Conservation (phyloP, 768 basidiomycete species). For the Tricholoma sp. region DNA sequence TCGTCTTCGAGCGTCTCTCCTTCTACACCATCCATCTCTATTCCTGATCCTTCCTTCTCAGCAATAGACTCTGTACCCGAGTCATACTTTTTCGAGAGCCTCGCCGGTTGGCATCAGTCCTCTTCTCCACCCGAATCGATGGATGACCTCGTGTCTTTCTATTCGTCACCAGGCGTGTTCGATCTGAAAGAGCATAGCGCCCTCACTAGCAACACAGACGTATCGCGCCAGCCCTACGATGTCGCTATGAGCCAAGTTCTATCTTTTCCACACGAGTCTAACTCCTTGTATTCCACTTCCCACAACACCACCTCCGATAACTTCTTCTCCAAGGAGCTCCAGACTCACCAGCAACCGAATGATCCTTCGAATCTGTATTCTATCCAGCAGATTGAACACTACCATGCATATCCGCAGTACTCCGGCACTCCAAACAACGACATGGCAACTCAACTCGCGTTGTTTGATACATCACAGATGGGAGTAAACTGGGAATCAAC, state of each 20-base stretch:
- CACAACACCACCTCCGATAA: slow-evolving; percentile 3
- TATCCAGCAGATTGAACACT: slow-evolving; percentile 14
- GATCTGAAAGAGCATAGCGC: slow-evolving; percentile 16
- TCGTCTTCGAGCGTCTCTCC: slow-evolving; percentile 37
- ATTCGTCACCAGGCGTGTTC: slow-evolving; percentile 13
- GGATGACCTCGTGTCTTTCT: slow-evolving; percentile 12
- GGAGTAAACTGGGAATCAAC: slow-evolving; percentile 26
- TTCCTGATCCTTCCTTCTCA: slow-evolving; percentile 21
- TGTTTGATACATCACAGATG: slow-evolving; percentile 26
- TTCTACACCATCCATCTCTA: slow-evolving; percentile 26
- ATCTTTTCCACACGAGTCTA: slow-evolving; percentile 25
- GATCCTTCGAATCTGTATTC: slow-evolving; percentile 11
- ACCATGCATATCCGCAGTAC: slow-evolving; percentile 25
- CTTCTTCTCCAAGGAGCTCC: slow-evolving; percentile 4
- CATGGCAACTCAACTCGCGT: slow-evolving; percentile 25
- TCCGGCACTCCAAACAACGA: slow-evolving; percentile 24
- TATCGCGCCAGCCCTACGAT: slow-evolving; percentile 26
- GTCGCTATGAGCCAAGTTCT: slow-evolving; percentile 28
- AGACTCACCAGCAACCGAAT: slow-evolving; percentile 1
- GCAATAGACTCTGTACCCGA: slow-evolving; percentile 17
- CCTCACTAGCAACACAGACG: slow-evolving; percentile 13
- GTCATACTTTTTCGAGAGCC: slow-evolving; percentile 19
- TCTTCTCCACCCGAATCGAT: slow-evolving; percentile 13
- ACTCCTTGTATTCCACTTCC: slow-evolving; percentile 15
- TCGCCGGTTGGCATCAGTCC: slow-evolving; percentile 18